Evolutionary conservation across 2,329 filamentous ascomycete species (phyloP).

Genomic region (Aspergillus felis): DNA sequence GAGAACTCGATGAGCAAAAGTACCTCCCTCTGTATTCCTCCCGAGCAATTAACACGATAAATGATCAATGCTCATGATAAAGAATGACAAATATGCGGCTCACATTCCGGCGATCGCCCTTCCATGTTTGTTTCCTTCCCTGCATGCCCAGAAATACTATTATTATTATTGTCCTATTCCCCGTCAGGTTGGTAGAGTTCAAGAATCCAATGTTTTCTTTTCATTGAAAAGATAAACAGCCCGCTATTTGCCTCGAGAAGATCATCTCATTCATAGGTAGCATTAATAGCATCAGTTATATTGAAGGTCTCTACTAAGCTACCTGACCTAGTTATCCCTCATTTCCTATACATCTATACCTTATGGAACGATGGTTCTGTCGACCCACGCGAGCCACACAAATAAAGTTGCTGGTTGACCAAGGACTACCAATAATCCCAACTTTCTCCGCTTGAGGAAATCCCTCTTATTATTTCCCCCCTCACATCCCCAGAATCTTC

Average conservation of each 20-base stretch:
- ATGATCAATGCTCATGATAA: background rate
- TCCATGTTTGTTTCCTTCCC: background rate
- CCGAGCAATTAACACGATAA: background rate
- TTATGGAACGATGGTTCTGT: background rate
- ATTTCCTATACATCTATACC: too few species aligned
- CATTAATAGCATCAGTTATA: background rate
- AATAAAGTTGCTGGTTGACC: background rate
- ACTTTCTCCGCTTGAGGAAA: background rate
- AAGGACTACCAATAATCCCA: background rate
- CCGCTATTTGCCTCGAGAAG: too few species aligned
- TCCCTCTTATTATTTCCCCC: background rate
- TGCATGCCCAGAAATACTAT: background rate
- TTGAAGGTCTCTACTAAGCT: too few species aligned
- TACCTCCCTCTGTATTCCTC: too few species aligned
- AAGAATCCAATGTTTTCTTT: too few species aligned
- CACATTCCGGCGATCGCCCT: background rate
- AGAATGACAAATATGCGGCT: background rate
- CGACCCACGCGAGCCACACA: background rate
- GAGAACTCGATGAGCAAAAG: too few species aligned
- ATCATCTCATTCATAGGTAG: background rate
- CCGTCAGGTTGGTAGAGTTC: background rate
- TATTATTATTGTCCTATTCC: background rate
- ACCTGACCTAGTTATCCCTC: background rate
- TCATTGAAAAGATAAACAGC: too few species aligned
- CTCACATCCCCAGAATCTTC: background rate